Evolutionary conservation across 2,329 filamentous ascomycete species (phyloP).

Genomic region (Colletotrichum spaethianum): DNA sequence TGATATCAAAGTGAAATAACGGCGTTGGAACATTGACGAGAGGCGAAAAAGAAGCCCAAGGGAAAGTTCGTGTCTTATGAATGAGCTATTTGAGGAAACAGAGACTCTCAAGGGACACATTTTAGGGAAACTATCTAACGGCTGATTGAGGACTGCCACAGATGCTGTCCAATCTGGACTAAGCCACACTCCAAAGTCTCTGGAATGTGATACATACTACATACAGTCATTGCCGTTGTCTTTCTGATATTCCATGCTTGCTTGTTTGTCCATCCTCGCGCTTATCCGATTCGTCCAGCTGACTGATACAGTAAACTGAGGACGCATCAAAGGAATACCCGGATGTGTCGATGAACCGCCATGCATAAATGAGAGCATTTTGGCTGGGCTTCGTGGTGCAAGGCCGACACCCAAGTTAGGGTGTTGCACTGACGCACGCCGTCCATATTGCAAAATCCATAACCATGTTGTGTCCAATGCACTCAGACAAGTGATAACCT

Average conservation of each 20-base stretch:
- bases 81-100: background rate
- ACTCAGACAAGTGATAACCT: slow-evolving; percentile 64
- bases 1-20: background rate
- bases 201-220: slow-evolving; percentile 39
- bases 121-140: slow-evolving; percentile 38
- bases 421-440: slow-evolving; percentile 34
- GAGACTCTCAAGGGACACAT: slow-evolving; percentile 4
- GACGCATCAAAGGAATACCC: slow-evolving; percentile 8
- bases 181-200: slow-evolving; percentile 33
- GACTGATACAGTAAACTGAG: slow-evolving; percentile 11
- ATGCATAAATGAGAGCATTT: slow-evolving; percentile 34
- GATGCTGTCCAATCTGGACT: slow-evolving; percentile 39
- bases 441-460: slow-evolving; percentile 70
- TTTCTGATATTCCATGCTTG: slow-evolving; percentile 39
- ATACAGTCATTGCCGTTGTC: slow-evolving; percentile 39
- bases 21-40: background rate
- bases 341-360: slow-evolving; percentile 32
- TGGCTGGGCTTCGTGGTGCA: slow-evolving; percentile 32
- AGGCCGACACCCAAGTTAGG: slow-evolving; percentile 27
- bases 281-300: slow-evolving; percentile 2
- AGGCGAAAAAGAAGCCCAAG: background rate
- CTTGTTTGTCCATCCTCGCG: background rate
- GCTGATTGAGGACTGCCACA: slow-evolving; percentile 37
- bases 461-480: slow-evolving; percentile 75
- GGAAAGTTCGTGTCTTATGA: background rate